These are phyloP conservation scores for Pistacia integerrima DNA, from an alignment of 345 rosid species.

Conservation along the genomic window DNA sequence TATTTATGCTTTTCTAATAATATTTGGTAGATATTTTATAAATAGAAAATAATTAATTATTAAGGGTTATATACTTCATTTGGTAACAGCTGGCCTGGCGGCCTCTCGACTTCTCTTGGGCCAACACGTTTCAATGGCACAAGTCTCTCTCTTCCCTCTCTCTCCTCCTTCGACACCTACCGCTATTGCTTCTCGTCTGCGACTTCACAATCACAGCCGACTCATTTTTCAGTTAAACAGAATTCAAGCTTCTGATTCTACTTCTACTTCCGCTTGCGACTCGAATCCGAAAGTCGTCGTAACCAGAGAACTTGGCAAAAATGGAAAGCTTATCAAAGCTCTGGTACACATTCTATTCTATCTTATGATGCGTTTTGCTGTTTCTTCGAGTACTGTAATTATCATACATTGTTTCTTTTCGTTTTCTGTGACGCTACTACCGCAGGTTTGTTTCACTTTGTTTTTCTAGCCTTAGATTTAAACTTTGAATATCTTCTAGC, in stretches of 20 bases:
- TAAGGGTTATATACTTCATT: constrained; percentile 16
- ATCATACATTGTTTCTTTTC: background rate
- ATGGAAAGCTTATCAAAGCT: constrained; percentile 73
- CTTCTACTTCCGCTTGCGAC: constrained; percentile 32
- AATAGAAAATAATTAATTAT: constrained; percentile 7
- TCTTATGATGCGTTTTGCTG: background rate
- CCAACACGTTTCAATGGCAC: constrained; percentile 43
- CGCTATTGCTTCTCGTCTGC: constrained; percentile 24
- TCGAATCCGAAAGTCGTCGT: constrained; percentile 71
- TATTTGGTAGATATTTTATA: constrained; percentile 2
- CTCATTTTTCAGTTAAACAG: constrained; percentile 6
- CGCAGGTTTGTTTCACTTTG: background rate
- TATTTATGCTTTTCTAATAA: too few relatives aligned
- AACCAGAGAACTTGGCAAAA: constrained; percentile 94
- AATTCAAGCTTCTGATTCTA: constrained; percentile 27
- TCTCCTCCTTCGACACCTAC: constrained; percentile 23
- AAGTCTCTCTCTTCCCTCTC: constrained; percentile 30
- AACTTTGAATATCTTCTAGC: background rate
- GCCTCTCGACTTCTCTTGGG: constrained; percentile 1
- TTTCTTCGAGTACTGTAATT: constrained; percentile 3
- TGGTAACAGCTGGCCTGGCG: constrained; percentile 31
- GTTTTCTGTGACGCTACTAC: background rate
- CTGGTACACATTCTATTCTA: constrained; percentile 46
- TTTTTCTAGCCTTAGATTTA: constrained; percentile 4
- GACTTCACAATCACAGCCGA: constrained; percentile 26